Evolutionary conservation across 176 grass and related monocot species (phyloP), one percentile per base, ranked within the genome.

Genomic region (Avena eriantha): DNA sequence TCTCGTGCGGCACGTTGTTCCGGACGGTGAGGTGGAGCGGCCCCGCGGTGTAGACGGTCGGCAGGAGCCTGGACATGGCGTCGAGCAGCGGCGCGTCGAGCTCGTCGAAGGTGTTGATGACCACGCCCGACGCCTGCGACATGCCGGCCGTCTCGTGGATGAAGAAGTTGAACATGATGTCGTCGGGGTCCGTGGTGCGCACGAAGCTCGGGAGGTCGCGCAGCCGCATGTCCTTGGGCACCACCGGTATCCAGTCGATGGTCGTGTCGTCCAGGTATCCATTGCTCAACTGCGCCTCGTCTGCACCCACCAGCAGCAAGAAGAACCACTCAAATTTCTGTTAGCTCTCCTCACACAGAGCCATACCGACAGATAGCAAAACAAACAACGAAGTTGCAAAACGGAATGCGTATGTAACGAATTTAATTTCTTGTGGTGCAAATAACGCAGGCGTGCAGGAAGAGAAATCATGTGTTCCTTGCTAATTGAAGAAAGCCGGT

Each of bases 21-120:
- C 60, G 83, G 72, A 59, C 88, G 4, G 83, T 53, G 2, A 86
- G 83, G 0, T 22, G 83, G 50, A 90, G 88, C 50, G 88, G 88
- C 3, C 88, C 88, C 4, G 69, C 83, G 1, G 88, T 82, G 78
- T 82, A 86, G 50, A 90, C 0, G 19, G 69, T 58, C 9, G 50
- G 83, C 1, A 86, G 21, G 29, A 82, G 83, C 16, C 8, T 11
- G 0, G 66, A 34, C 70, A 90, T 90, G 29, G 51, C 63, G 10
- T 0, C 26, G 0, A 90, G 63, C 29, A 70, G 69, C 50, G 72
- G n/a, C 9, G 50, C 71, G n/a, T 90, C 88, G n/a, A 90, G 31
- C 79, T 82, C 88, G 17, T 90, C 88, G 88, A 90, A 86, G 71
- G 88, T 86, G 88, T 90, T 90, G 83, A 90, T 13, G 60, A 90